A percentile compares a stretch with the other conserved stretches of the same genome.
Evolutionary conservation across 805 yeast species (phyloP).

Genomic region (Candida vartiovaarae): DNA sequence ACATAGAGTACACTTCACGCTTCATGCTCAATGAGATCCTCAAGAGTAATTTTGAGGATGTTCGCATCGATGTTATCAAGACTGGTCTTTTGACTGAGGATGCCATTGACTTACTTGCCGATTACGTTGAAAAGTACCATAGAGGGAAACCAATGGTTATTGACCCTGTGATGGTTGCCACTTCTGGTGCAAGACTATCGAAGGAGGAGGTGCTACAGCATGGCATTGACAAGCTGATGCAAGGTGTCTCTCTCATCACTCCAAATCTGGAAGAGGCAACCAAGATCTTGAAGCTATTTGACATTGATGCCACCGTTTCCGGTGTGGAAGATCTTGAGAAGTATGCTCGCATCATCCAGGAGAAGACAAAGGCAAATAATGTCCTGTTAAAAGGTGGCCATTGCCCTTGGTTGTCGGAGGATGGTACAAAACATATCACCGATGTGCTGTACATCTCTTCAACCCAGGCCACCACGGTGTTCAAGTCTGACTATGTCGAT

Average conservation of each 20-base stretch:
- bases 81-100: constrained; percentile 50
- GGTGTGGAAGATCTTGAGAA: constrained; percentile 34
- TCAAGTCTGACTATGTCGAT: constrained; percentile 37
- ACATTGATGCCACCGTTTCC: constrained; percentile 21
- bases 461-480: constrained; percentile 21
- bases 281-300: constrained; percentile 29
- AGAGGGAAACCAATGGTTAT: constrained; percentile 41
- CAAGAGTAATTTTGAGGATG: constrained; percentile 50
- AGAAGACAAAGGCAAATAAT: constrained; percentile 36
- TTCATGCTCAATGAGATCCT: constrained; percentile 42
- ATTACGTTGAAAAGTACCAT: constrained; percentile 37
- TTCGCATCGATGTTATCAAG: constrained; percentile 59
- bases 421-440: constrained; percentile 30
- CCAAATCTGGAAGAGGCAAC: constrained; percentile 71
- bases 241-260: constrained; percentile 54
- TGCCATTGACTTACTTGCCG: constrained; percentile 39
- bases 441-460: constrained; percentile 44
- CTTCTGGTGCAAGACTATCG: constrained; percentile 62
- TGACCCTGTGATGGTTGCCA: constrained; percentile 82
- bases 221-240: constrained; percentile 39
- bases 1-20: constrained; percentile 36
- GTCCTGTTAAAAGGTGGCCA: constrained; percentile 82
- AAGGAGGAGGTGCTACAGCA: constrained; percentile 37
- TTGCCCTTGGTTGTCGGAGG: constrained; percentile 35
- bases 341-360: constrained; percentile 34